A percentile compares a stretch with the other conserved stretches of the same genome.
Conservation (phyloP, 2,329 filamentous ascomycete genomes). For the Tolypocladium album region DNA sequence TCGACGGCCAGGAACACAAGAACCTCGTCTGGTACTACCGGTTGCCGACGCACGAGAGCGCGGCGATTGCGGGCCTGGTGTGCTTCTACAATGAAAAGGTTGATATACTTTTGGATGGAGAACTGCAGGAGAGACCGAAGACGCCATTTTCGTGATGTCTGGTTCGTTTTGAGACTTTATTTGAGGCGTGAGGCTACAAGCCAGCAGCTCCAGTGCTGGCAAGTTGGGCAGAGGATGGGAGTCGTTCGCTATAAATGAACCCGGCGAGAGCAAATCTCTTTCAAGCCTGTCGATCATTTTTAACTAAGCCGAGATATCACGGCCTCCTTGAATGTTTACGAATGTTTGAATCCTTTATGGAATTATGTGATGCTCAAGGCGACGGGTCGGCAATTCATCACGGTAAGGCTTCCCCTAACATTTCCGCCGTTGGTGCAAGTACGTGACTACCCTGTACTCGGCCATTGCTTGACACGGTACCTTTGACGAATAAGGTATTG, state of each 20-base stretch:
- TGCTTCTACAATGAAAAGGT: conserved; percentile 64
- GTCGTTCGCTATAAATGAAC: not conserved
- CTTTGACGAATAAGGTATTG: not conserved
- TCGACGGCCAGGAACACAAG: conserved; percentile 30
- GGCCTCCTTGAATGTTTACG: no score
- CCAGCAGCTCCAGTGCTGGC: no score
- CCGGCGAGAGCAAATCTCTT: not conserved
- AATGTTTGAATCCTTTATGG: no score
- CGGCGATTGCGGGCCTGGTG: conserved; percentile 40
- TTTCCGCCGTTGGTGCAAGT: not conserved
- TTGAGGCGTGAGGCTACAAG: not conserved
- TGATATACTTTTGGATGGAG: conserved; percentile 47
- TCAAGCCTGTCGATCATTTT: not conserved
- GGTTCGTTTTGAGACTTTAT: not conserved
- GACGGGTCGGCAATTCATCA: not conserved
- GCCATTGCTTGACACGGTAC: not conserved
- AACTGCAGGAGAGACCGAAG: conserved; percentile 4
- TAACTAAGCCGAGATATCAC: not conserved
- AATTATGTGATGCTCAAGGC: not conserved
- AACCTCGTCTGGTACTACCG: conserved; percentile 55
- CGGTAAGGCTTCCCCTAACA: not conserved
- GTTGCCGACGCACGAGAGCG: conserved; percentile 45
- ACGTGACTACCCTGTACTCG: not conserved
- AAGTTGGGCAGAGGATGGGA: not conserved
- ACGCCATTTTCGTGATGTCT: not conserved